Base-by-base conservation (phyloP, 169 alveolate species). In the Plasmodium coatneyi region DNA sequence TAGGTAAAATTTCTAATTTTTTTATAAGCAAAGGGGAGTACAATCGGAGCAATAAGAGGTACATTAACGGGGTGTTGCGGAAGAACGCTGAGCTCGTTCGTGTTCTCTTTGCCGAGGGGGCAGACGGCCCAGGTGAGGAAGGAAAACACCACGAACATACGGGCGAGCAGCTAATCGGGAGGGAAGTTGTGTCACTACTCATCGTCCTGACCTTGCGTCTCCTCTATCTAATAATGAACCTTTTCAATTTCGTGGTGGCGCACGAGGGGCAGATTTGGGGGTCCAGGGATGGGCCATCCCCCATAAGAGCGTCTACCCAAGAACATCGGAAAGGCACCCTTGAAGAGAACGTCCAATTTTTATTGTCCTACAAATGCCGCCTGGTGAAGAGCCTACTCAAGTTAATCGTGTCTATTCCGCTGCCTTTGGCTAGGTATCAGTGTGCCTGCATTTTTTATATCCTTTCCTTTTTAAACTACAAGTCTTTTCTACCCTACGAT, bases 1-100 rank as follows among this genome's bases (percentile, higher is more conserved):
- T 86, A 22, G 66, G 66, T 76, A 86, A 86, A 76, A 49, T 86
- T 22, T 49, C 93, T 4, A 86, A 86, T 43, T 86, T 86, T 86
- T 86, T 86, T 70, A 86, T 86, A 28, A 86, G 32, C 84, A 86
- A 76, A 36, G 19, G 25, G 12, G 54, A 54, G 16, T 86, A 86
- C 66, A 16, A 3, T 5, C 41, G 30, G 2, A 86, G 66, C 70
- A 86, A 86, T 32, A 86, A 52, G 80, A 74, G 70, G 78, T 86
- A 86, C 28, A 86, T 86, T 5, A 86, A 52, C n/a, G 28, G 66
- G 22, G 46, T 86, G 10, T 52, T 86, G 80, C 78, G 56, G 46
- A 34, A 25, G 7, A 86, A 86, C 43, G 66, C 22, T 3, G 70
- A 41, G 43, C 52, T 66, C 22, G 80, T 86, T 32, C 54, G 66